These are phyloP conservation scores for Asterochloris erici DNA, from an alignment of 139 green algal species.

Conservation along the genomic window DNA sequence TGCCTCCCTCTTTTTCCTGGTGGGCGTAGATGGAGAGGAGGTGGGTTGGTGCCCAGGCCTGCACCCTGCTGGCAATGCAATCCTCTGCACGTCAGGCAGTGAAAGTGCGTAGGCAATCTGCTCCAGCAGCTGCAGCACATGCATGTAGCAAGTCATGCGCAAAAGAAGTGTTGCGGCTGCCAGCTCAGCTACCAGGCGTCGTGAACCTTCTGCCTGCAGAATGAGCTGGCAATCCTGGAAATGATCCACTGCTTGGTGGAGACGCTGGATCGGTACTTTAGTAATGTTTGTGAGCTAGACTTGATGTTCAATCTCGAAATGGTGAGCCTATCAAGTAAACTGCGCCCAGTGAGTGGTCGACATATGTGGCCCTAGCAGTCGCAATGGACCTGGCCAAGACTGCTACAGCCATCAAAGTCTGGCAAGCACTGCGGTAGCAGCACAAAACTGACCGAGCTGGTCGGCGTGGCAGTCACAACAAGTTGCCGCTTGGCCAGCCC, in stretches of 20 bases:
- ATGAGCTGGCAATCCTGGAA: conserved; percentile 95
- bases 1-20: conserved; percentile 96
- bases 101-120: background rate
- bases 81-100: too few relatives aligned
- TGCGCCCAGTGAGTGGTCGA: background rate
- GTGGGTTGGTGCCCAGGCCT: conserved; percentile 33
- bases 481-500: too few relatives aligned
- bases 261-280: conserved; percentile 81
- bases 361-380: background rate
- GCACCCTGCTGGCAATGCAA: too few relatives aligned
- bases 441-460: too few relatives aligned
- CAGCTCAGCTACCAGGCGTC: background rate
- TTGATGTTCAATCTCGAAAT: conserved; percentile 98
- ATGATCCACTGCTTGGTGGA: conserved; percentile 93
- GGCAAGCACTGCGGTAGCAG: too few relatives aligned
- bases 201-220: conserved; percentile 53
- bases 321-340: conserved; percentile 34
- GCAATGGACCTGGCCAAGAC: background rate
- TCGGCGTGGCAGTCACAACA: too few relatives aligned
- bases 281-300: conserved; percentile 90
- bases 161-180: background rate
- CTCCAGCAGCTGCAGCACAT: background rate
- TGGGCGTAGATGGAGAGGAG: conserved; percentile 94
- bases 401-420: background rate
- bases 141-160: background rate